phyloP scores from a whole-genome alignment of 2,329 filamentous ascomycete species.

The Achaetomium macrosporum region DNA sequence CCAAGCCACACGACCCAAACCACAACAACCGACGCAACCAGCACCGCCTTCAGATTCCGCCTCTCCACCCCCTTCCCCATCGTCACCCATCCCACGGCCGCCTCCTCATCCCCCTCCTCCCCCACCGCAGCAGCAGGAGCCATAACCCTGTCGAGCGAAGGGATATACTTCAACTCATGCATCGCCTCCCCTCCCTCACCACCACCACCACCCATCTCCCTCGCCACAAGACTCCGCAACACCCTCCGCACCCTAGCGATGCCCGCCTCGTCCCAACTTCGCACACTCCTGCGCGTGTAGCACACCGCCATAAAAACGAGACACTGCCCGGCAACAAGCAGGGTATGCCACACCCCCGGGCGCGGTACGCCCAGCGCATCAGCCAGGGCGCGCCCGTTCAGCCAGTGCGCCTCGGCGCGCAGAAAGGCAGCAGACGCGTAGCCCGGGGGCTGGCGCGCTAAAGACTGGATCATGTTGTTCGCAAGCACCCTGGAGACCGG shows the following conservation, averaged over 20 bases:
- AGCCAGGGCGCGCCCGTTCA: constrained; percentile 61
- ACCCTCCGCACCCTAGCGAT: constrained; percentile 32
- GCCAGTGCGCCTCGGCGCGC: constrained; percentile 60
- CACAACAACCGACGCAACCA: constrained; percentile 3
- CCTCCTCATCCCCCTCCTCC: not conserved
- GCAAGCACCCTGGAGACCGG: constrained; percentile 58
- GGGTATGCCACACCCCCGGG: constrained; percentile 52
- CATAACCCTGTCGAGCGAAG: constrained; percentile 4
- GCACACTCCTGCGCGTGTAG: constrained; percentile 39
- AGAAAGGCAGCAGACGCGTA: constrained; percentile 62
- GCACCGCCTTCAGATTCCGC: constrained; percentile 4
- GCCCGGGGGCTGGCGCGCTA: constrained; percentile 60
- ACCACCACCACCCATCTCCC: constrained; percentile 2
- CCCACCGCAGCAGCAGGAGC: not conserved
- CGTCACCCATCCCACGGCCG: not conserved
- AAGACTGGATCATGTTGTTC: constrained; percentile 66
- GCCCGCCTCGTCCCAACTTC: constrained; percentile 39
- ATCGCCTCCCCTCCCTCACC: constrained; percentile 4
- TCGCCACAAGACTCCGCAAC: constrained; percentile 9
- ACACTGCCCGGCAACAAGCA: constrained; percentile 59
- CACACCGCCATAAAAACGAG: constrained; percentile 55
- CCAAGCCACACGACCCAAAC: constrained; percentile 7
- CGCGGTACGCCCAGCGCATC: constrained; percentile 53
- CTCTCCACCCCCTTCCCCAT: not conserved
- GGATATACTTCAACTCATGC: constrained; percentile 19